Conservation (phyloP, 495 filamentous ascomycete genomes). For the Lasiosphaeris hirsuta region DNA sequence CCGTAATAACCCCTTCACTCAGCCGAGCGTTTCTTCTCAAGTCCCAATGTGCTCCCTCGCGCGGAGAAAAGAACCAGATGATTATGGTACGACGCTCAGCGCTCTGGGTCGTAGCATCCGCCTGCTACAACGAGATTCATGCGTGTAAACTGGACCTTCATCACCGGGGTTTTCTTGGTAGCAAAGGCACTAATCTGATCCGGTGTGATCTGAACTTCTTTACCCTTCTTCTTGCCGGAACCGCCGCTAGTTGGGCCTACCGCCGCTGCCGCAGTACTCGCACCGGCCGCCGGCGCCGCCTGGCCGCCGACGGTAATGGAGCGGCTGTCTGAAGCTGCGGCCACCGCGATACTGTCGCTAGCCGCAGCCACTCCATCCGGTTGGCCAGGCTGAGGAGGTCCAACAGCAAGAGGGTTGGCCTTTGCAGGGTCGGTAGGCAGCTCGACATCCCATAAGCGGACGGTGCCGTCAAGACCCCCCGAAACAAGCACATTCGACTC, state of each 20-base stretch:
- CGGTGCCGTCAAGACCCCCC: conserved; percentile 86
- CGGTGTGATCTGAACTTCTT: conserved; percentile 83
- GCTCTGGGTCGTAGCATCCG: conserved; percentile 65
- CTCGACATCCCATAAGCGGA: conserved; percentile 89
- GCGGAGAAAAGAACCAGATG: neutral
- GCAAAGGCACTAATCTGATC: conserved; percentile 92
- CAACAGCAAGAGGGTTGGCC: conserved; percentile 29
- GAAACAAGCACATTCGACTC: conserved; percentile 86
- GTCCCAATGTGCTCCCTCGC: no score
- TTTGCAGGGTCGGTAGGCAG: conserved; percentile 51
- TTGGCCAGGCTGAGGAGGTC: conserved; percentile 48
- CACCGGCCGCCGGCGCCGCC: conserved; percentile 26
- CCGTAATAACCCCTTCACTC: neutral
- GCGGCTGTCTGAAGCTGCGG: conserved; percentile 34
- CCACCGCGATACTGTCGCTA: conserved; percentile 50
- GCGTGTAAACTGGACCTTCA: conserved; percentile 87
- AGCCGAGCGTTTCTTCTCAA: no score
- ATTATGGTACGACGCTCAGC: conserved; percentile 8
- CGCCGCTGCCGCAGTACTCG: conserved; percentile 30
- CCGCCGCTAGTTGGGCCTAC: conserved; percentile 42
- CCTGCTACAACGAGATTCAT: conserved; percentile 90
- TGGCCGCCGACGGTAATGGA: conserved; percentile 34
- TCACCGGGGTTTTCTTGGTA: conserved; percentile 92
- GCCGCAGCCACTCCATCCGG: conserved; percentile 49
- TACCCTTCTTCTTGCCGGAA: conserved; percentile 74